Conservation (phyloP, 2,329 filamentous ascomycete genomes). For the Cadophora luteo-olivacea region DNA sequence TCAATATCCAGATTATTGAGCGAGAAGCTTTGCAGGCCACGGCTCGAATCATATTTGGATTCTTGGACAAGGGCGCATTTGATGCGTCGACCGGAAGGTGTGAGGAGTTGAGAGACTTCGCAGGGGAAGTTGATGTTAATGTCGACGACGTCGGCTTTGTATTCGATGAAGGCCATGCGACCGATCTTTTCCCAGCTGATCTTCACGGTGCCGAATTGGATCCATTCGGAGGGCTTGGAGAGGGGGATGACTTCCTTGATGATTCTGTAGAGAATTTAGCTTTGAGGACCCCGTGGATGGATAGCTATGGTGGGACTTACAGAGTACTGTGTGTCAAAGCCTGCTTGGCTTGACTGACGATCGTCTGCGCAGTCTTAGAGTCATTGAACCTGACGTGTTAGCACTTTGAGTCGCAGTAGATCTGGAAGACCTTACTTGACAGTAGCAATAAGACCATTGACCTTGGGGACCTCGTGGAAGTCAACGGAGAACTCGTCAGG, state of each 20-base stretch:
- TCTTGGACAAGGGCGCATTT: not conserved
- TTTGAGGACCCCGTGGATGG: not conserved
- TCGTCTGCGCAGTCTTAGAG: not conserved
- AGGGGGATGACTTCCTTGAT: not conserved
- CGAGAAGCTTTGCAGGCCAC: not conserved
- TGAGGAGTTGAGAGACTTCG: not conserved
- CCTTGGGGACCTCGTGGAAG: not conserved
- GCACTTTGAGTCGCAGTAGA: not conserved
- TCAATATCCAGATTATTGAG: not conserved
- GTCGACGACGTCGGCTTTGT: not conserved
- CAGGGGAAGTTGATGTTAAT: not conserved
- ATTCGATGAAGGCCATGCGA: not conserved
- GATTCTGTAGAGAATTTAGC: not conserved
- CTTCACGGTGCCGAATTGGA: not conserved
- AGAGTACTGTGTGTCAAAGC: not conserved
- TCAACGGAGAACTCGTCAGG: not conserved
- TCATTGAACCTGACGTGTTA: not conserved
- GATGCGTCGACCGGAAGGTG: slow-evolving; percentile 4
- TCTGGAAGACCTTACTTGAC: not conserved
- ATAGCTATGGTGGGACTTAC: not conserved
- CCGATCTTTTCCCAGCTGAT: slow-evolving; percentile 1
- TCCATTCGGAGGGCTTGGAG: not conserved
- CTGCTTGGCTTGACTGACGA: not conserved
- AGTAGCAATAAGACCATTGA: not conserved
- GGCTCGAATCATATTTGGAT: not conserved